Conservation (phyloP, 352 stramenopile species). For the Phytophthora constricta region DNA sequence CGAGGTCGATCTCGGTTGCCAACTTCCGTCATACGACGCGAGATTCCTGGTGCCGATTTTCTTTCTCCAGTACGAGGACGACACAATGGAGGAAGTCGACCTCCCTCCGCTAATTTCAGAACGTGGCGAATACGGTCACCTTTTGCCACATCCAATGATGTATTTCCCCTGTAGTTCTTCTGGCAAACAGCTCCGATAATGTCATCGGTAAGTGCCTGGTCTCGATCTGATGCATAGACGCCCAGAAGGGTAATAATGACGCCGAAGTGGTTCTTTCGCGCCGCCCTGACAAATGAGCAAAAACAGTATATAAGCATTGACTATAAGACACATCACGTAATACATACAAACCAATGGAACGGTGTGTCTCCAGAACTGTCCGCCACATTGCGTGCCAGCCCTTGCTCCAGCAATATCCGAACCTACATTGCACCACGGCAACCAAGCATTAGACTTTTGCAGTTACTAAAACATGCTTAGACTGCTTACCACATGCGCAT, state of each 20-base stretch:
- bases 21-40: constrained; percentile 41
- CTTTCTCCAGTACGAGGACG: constrained; percentile 17
- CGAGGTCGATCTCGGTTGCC: constrained; percentile 14
- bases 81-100: constrained; percentile 40
- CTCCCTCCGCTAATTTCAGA: constrained; percentile 61
- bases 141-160: constrained; percentile 46
- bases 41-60: not conserved
- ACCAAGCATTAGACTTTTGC: not conserved
- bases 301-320: not conserved
- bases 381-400: constrained; percentile 45
- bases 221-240: constrained; percentile 37
- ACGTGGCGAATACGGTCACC: constrained; percentile 49
- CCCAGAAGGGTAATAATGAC: constrained; percentile 57
- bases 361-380: constrained; percentile 67
- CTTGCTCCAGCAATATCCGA: constrained; percentile 49
- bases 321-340: no score
- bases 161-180: constrained; percentile 59
- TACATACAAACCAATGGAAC: constrained; percentile 60
- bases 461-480: not conserved
- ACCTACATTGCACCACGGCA: constrained; percentile 34
- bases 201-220: constrained; percentile 32
- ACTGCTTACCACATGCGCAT: constrained; percentile 51
- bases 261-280: constrained; percentile 66
- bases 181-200: constrained; percentile 45
- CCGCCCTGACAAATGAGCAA: constrained; percentile 47